Evolutionary conservation across 2,329 filamentous ascomycete species (phyloP).

Genomic region (Plenodomus lindquistii): DNA sequence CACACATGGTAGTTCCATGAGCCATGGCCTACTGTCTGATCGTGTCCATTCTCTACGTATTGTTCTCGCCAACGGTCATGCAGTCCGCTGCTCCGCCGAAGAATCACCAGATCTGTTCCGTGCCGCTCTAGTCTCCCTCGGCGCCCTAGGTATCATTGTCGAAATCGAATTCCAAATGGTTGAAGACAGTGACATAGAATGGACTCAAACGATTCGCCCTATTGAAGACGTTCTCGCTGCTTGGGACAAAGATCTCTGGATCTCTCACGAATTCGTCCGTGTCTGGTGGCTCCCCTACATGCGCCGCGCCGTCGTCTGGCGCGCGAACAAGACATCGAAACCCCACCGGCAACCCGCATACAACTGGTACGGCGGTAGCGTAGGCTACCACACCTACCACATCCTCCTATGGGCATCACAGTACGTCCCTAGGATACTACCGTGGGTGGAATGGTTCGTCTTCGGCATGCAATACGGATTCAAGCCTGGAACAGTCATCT

Average conservation of each 20-base stretch:
- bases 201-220: slow-evolving; percentile 77
- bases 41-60: slow-evolving; percentile 75
- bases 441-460: slow-evolving; percentile 93
- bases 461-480: slow-evolving; percentile 99
- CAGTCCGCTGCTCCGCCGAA: slow-evolving; percentile 68
- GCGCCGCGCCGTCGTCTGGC: slow-evolving; percentile 85
- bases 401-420: slow-evolving; percentile 82
- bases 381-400: slow-evolving; percentile 92
- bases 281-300: slow-evolving; percentile 99
- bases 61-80: slow-evolving; percentile 78
- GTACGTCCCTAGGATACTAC: slow-evolving; percentile 76
- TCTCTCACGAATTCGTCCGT: slow-evolving; percentile 80
- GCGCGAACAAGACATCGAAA: slow-evolving; percentile 75
- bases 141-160: slow-evolving; percentile 86
- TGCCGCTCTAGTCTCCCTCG: slow-evolving; percentile 83
- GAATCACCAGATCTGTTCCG: slow-evolving; percentile 80
- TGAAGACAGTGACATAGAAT: slow-evolving; percentile 80
- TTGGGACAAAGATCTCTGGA: slow-evolving; percentile 81
- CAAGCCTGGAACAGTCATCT: slow-evolving; percentile 66
- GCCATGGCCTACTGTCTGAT: slow-evolving; percentile 83
- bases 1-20: slow-evolving; percentile 86
- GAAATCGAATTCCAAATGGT: slow-evolving; percentile 85
- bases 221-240: slow-evolving; percentile 69
- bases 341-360: slow-evolving; percentile 61
- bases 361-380: slow-evolving; percentile 77